phyloP scores from a whole-genome alignment of 1,284 basidiomycete species.

The Trichosporon sp. region DNA sequence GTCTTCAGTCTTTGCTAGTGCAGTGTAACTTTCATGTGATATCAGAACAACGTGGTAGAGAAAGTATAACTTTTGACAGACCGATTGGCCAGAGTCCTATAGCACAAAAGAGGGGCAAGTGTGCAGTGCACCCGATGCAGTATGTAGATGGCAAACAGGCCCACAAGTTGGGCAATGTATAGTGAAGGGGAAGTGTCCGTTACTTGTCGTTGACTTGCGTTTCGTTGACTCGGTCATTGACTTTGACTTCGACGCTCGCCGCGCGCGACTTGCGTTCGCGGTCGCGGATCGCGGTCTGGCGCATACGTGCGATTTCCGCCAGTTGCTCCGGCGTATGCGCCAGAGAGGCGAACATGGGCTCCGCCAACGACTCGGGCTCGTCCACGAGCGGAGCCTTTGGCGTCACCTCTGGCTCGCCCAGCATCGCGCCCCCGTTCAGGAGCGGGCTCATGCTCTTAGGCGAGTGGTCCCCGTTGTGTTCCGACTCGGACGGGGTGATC shows the following conservation, averaged over 20 bases:
- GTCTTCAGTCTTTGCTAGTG: not conserved
- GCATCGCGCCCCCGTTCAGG: not conserved
- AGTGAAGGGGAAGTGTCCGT: not conserved
- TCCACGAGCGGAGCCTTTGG: not conserved
- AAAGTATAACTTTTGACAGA: not conserved
- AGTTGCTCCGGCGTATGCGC: conserved; percentile 52
- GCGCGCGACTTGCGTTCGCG: conserved; percentile 25
- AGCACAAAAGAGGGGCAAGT: not conserved
- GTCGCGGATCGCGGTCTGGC: conserved; percentile 34
- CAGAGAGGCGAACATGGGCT: conserved; percentile 49
- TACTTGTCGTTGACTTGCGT: conserved; percentile 21
- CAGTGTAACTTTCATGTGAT: not conserved
- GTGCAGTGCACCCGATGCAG: not conserved
- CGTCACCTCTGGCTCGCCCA: not conserved
- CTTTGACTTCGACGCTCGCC: conserved; percentile 3
- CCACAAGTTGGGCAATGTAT: not conserved
- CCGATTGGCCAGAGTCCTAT: not conserved
- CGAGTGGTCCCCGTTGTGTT: conserved; percentile 19
- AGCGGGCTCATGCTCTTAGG: conserved; percentile 13
- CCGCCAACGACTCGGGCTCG: conserved; percentile 13
- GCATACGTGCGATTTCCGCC: conserved; percentile 46
- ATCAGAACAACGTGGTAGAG: conserved; percentile 3
- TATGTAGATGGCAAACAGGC: not conserved
- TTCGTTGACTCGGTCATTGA: no score
- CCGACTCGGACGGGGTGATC: conserved; percentile 30